Base-by-base conservation (phyloP, 2,329 filamentous ascomycete genomes). In the Claviceps purpurea region DNA sequence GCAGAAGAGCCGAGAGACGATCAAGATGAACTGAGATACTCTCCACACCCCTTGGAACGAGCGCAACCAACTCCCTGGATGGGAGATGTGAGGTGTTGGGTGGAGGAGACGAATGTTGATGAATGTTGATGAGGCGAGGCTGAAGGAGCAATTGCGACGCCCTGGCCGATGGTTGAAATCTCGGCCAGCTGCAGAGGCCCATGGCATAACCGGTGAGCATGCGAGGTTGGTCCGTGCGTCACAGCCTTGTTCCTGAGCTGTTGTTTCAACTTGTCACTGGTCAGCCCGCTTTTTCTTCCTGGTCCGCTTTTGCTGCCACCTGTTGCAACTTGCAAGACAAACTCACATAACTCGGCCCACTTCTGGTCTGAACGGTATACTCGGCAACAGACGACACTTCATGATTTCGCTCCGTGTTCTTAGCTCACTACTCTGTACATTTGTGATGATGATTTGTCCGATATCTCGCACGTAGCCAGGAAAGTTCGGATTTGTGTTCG, bases 21-120 rank as follows among this genome's bases (percentile, higher is more conserved):
- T 30, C n/a, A 39, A 50, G 38, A 47, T 43, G 50, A 38, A 20
- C 37, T 46, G 44, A 48, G 51, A 45, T 39, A 50, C 53, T 55
- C 53, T 55, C 55, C 52, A 52, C 53, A 52, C 52, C 56, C 51
- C 55, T 54, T 55, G 48, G 45, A 41, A 49, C 45, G 50, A 54
- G 56, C 54, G 52, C 57, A 52, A 40, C 49, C 56, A 51, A 52
- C 56, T 56, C 53, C 50, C 45, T 53, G 42, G 43, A 51, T 47
- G 57, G 50, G 50, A 54, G 54, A 50, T 47, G 50, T 44, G n/a
- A 46, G 49, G 39, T 43, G 30, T 39, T 46, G 50, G 26, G 26
- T 47, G 52, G 52, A 47, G 34, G 47, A 46, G 50, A 34, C 22
- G 38, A 47, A 11, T 30, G 45, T 52, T 47, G 47, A 41, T 40